Conservation (phyloP, 2,329 filamentous ascomycete species). For the Fusarium graminum region DNA sequence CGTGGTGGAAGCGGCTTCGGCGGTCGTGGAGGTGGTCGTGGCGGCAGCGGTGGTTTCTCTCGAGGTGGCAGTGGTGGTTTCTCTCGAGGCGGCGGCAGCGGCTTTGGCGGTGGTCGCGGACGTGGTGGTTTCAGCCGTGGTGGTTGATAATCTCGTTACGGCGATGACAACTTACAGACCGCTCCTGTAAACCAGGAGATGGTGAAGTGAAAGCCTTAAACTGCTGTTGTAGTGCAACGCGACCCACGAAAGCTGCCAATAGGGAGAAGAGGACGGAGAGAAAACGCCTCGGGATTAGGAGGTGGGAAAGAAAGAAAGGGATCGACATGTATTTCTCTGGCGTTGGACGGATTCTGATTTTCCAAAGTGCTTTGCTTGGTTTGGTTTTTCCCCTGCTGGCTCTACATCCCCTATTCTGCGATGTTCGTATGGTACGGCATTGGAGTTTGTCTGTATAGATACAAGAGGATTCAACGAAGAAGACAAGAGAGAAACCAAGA, state of each 20-base stretch:
- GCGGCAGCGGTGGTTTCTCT: constrained; percentile 44
- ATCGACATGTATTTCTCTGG: constrained; percentile 43
- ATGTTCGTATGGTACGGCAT: constrained; percentile 41
- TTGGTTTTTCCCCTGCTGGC: constrained; percentile 36
- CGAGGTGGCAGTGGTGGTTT: constrained; percentile 27
- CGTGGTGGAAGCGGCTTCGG: constrained; percentile 39
- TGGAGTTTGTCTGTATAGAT: constrained; percentile 50
- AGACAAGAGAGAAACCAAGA: constrained; percentile 45
- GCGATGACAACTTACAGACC: constrained; percentile 14
- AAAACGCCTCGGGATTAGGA: constrained; percentile 19
- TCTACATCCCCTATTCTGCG: constrained; percentile 40
- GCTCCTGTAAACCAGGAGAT: constrained; percentile 20
- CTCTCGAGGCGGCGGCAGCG: constrained; percentile 40
- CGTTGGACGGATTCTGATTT: constrained; percentile 44
- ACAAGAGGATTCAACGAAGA: constrained; percentile 44
- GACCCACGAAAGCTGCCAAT: constrained; percentile 37
- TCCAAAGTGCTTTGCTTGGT: constrained; percentile 40
- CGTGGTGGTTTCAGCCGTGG: constrained; percentile 51
- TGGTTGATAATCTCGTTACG: constrained; percentile 36
- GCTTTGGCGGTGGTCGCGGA: constrained; percentile 48
- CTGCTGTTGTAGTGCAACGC: constrained; percentile 30
- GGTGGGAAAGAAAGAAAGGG: constrained; percentile 36
- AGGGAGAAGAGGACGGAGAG: constrained; percentile 6
- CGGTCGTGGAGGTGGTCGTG: constrained; percentile 43
- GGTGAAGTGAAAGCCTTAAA: constrained; percentile 15